Conservation (phyloP, 108 stramenopile species). For the Nannochloropsis salina region DNA sequence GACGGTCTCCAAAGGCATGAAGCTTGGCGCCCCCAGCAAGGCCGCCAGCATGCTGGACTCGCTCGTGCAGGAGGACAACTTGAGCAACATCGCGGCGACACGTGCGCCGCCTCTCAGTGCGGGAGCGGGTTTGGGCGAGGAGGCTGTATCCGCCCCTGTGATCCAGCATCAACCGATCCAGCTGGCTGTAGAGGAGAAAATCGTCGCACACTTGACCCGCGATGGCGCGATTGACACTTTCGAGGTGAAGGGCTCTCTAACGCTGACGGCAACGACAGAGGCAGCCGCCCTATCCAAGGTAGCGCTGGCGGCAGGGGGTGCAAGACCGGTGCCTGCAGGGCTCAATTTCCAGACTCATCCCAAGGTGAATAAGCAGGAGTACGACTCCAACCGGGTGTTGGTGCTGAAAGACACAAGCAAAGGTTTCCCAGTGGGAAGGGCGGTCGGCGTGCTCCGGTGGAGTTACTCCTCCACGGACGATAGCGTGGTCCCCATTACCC, state of each 20-base stretch:
- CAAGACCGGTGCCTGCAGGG: not conserved
- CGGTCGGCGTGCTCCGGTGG: slow-evolving; percentile 91
- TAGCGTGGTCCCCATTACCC: slow-evolving; percentile 66
- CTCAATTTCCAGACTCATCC: slow-evolving; percentile 93
- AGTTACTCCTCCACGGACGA: slow-evolving; percentile 73
- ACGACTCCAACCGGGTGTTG: slow-evolving; percentile 70
- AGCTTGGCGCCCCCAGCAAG: slow-evolving; percentile 70
- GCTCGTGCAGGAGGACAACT: slow-evolving; percentile 92
- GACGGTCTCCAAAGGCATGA: slow-evolving; percentile 88
- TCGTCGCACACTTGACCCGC: slow-evolving; percentile 74
- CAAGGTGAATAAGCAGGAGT: slow-evolving; percentile 85
- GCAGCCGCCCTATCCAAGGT: slow-evolving; percentile 73
- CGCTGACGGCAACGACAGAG: slow-evolving; percentile 91
- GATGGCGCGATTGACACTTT: slow-evolving; percentile 84
- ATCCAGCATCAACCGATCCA: slow-evolving; percentile 77
- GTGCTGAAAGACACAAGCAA: slow-evolving; percentile 84
- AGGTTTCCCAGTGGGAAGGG: slow-evolving; percentile 81
- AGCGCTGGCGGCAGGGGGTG: slow-evolving; percentile 56
- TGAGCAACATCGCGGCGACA: slow-evolving; percentile 38
- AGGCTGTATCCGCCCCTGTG: slow-evolving; percentile 49
- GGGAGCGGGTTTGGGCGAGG: slow-evolving; percentile 53
- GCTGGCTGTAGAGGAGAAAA: slow-evolving; percentile 80
- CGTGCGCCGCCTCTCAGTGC: not conserved
- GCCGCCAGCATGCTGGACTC: slow-evolving; percentile 80
- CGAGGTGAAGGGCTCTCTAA: slow-evolving; percentile 92